Base-by-base conservation (phyloP, 2,329 filamentous ascomycete genomes). In the Tothia fuscella region DNA sequence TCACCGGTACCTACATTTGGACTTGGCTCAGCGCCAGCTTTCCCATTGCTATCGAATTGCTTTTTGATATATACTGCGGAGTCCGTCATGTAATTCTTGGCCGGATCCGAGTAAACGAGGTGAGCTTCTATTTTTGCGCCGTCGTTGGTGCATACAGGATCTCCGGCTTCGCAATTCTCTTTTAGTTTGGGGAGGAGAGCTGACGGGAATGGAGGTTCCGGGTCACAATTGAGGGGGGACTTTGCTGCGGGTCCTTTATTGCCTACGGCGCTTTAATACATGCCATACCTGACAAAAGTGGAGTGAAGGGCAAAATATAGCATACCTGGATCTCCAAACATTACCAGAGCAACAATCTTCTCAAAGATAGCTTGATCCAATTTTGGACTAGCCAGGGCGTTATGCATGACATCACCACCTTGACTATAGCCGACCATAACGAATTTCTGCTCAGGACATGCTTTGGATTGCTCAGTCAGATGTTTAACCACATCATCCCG, bases 391-490 rank as follows among this genome's bases (percentile, higher is more conserved):
- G 16, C 36, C 17, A 25, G 21, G 6, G 41, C 41, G 9, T 17
- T 25, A 20, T 43, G 41, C 35, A 43, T 43, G 6, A 42, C 24
- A 20, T 38, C 41, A 12, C 22, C 41, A 24, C 41, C 37, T 22
- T 43, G 36, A n/a, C 22, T 29, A 16, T 42, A 42, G 13, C 41
- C 41, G 13, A 41, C 17, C 10, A 43, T 34, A 6, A 40, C 41
- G 26, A 20, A 43, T 30, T 42, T 43, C 34, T 43, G 41, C 16
- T 43, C 7, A 6, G 41, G 41, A 17, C 41, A 43, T 14, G 19
- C 26, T 20, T 28, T 32, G 25, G 14, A 19, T 21, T 43, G 41
- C 24, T 38, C 17, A 7, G n/a, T 32, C 2, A 43, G 37, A 17
- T 40, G 41, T 10, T 19, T 32, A 35, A 39, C 17, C 3, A 41